Evolutionary conservation across 2,329 filamentous ascomycete species (phyloP), one percentile per base, ranked within the genome.

Genomic region (Ceratocystis colombiana): DNA sequence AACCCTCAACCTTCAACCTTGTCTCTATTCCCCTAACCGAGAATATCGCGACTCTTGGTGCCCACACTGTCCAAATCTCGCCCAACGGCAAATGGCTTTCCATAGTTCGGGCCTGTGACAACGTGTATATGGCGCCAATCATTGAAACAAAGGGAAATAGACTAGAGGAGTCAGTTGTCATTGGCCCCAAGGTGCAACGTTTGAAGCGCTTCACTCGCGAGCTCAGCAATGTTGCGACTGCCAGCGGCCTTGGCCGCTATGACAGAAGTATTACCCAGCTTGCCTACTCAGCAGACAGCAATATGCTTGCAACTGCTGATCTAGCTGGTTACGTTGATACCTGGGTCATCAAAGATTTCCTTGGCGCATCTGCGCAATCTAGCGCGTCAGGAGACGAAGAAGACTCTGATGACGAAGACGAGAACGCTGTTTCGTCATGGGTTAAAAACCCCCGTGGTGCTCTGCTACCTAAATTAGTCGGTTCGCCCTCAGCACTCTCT

Each of bases 251-350:
- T 65, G 88, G 87, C n/a, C 77, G 78, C 30, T 97, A 96, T 75
- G 84, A 90, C 69, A 83, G 88, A 73, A 87, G 81, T 57, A 85
- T 97, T 70, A 86, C 83, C 45, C 87, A 89, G 65, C 75, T 87
- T 30, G 80, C 86, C 1, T 96, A 97, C 74, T 92, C 91, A 8
- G 79, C 86, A 4, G 88, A 96, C 73, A 90, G 89, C 73, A 85
- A 82, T 70, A 83, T 96, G 69, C 78, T 97, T 61, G 91, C 88
- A 7, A 84, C 86, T 37, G 86, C 88, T 61, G 93, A 96, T 74
- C 76, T 96, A 64, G 86, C 88, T 55, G 94, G 94, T 55, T 90
- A 87, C 74, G 80, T 97, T 41, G 92, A 97, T 73, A 90, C 87
- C 20, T 99, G 92, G 89, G 77, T 90, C 1, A 76, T 96, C 65